Base-by-base conservation (phyloP, 371 early-diverging fungal species). In the Mucor indicus region DNA sequence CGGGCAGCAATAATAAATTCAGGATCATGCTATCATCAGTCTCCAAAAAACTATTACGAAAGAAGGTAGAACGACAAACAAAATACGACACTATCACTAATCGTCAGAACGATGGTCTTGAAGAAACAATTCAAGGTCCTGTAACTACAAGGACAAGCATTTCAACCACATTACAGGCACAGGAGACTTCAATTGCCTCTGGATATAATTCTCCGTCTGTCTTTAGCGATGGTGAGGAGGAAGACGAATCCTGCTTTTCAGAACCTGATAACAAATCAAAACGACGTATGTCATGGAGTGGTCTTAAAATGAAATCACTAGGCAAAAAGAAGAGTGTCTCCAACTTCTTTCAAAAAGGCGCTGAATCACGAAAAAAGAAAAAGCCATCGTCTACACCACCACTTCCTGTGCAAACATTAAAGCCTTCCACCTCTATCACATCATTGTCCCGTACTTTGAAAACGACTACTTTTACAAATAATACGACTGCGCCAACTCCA, bases 21-120 rank as follows among this genome's bases (percentile, higher is more conserved):
- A 53, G 57, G 6, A 66, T 80, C 29, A 66, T 81, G 68, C 57
- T 81, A 3, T 71, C 79, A 11, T 72, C 79, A 12, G 65, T 79
- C 11, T 75, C 79, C 1, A 70, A 74, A 46, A 74, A 67, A 41
- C 55, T 81, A 22, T 60, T 73, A 21, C 61, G 66, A 31, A 77
- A 69, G 29, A 65, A 68, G 38, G 41, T 66, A 0, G 68, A 70
- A 30, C 59, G 69, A 8, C 60, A 64, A 35, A 62, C 61, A 35
- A 50, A 50, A 5, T 70, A 62, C 17, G 55, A 38, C 3, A 13
- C 43, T 7, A 29, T 55, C 2, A 45, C 30, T 7, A 43, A 15
- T 21, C 22, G 22, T 1, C 16, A 40, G 0, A 37, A 49, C 31
- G 44, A 53, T 13, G 33, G 39, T 22, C 27, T 35, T 12, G 44